A percentile compares a stretch with the other conserved stretches of the same genome.
These are phyloP conservation scores for Teunomyces tritomae DNA, from an alignment of 805 yeast genomes.

Conservation along the genomic window DNA sequence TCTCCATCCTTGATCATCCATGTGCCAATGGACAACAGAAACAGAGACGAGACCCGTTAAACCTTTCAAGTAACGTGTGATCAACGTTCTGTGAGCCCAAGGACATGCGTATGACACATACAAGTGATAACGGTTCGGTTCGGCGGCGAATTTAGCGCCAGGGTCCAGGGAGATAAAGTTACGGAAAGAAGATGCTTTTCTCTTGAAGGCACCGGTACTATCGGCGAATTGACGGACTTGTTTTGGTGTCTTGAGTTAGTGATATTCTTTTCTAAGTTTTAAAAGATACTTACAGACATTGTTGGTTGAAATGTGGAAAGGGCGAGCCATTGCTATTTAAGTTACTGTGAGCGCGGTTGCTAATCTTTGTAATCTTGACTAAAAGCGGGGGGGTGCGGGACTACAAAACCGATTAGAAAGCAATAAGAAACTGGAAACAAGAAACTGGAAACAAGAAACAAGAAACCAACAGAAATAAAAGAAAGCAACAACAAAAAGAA, in stretches of 20 bases:
- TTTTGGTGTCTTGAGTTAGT: not conserved
- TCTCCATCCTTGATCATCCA: conserved; percentile 90
- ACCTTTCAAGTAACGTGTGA: conserved; percentile 74
- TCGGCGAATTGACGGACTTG: conserved; percentile 40
- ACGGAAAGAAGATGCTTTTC: conserved; percentile 59
- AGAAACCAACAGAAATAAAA: too few relatives aligned
- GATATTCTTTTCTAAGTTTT: too few relatives aligned
- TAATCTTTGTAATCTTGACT: too few relatives aligned
- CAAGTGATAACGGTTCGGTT: conserved; percentile 77
- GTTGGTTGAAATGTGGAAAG: not conserved
- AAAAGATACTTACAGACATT: conserved; percentile 2
- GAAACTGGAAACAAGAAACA: too few relatives aligned
- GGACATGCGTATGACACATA: conserved; percentile 92
- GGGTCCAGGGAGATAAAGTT: conserved; percentile 55
- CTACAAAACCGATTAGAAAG: too few relatives aligned
- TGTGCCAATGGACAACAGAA: conserved; percentile 86
- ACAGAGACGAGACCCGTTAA: conserved; percentile 53
- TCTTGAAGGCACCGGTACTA: conserved; percentile 53
- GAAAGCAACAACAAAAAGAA: too few relatives aligned
- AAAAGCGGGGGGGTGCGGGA: too few relatives aligned
- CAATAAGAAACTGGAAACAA: too few relatives aligned
- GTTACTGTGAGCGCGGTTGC: too few relatives aligned
- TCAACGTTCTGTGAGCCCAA: conserved; percentile 89
- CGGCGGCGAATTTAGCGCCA: conserved; percentile 69
- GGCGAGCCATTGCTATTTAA: too few relatives aligned